A percentile compares a stretch with the other conserved stretches of the same genome.
Evolutionary conservation across 2,329 filamentous ascomycete species (phyloP).

Genomic region (Biscogniauxia marginata): DNA sequence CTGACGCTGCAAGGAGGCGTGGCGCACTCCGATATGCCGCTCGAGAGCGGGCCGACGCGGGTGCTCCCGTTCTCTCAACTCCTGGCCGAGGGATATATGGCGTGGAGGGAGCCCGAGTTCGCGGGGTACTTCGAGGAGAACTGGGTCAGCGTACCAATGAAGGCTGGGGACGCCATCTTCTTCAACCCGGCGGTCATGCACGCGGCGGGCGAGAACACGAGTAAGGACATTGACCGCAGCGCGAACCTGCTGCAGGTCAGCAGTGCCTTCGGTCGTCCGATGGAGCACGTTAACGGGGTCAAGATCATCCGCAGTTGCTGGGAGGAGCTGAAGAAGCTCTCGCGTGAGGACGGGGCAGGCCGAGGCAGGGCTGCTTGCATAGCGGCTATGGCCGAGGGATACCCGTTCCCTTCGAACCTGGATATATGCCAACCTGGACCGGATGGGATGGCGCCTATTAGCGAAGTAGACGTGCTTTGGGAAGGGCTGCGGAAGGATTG

Average conservation of each 20-base stretch:
- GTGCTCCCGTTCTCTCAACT: conserved; percentile 60
- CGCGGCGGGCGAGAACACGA: conserved; percentile 57
- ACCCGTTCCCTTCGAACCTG: conserved; percentile 59
- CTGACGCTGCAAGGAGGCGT: conserved; percentile 63
- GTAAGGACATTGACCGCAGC: conserved; percentile 46
- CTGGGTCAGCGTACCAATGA: conserved; percentile 52
- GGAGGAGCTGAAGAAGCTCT: conserved; percentile 33
- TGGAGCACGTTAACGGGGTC: conserved; percentile 58
- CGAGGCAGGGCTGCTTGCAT: conserved; percentile 25
- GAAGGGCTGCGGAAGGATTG: conserved; percentile 9
- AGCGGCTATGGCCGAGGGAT: conserved; percentile 50
- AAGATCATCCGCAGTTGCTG: conserved; percentile 47
- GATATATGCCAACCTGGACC: conserved; percentile 51
- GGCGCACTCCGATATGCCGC: conserved; percentile 60
- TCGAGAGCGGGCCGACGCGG: conserved; percentile 57
- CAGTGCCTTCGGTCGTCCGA: conserved; percentile 61
- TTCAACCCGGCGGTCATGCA: conserved; percentile 65
- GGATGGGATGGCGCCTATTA: conserved; percentile 51
- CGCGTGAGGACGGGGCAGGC: conserved; percentile 1
- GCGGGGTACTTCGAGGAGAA: conserved; percentile 51
- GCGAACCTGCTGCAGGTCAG: conserved; percentile 64
- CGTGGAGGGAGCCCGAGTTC: conserved; percentile 54
- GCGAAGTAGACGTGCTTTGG: conserved; percentile 12
- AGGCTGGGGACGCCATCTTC: conserved; percentile 59
- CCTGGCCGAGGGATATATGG: conserved; percentile 57